Conservation (phyloP, 148 eudicot species). For the Dysphania ambrosioides region DNA sequence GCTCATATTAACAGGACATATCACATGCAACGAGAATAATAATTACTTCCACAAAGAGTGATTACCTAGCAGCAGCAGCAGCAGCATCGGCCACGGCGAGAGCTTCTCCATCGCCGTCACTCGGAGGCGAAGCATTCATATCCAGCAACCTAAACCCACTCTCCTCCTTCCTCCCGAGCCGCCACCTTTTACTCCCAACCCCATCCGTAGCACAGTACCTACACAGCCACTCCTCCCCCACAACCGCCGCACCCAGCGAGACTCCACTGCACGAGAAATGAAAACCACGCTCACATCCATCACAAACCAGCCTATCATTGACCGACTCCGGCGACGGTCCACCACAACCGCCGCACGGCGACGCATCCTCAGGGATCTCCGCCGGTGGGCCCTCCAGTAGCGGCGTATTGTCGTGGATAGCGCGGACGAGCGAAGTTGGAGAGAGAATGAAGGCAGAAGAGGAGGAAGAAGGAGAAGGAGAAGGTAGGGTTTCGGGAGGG, state of each 20-base stretch:
- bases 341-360: constrained; percentile 21
- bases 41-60: no score
- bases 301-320: constrained; percentile 33
- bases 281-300: constrained; percentile 59
- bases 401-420: constrained; percentile 34
- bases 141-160: constrained; percentile 31
- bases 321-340: constrained; percentile 17
- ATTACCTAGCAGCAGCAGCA: constrained; percentile 15
- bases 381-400: constrained; percentile 39
- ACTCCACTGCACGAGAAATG: constrained; percentile 36
- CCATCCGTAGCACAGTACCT: constrained; percentile 12
- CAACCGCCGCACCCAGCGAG: constrained; percentile 14
- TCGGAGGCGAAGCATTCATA: constrained; percentile 43
- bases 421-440: constrained; percentile 40
- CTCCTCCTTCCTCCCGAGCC: constrained; percentile 33
- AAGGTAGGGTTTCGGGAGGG: constrained; percentile 38
- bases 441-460: constrained; percentile 17
- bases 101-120: constrained; percentile 33
- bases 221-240: constrained; percentile 49
- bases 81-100: constrained; percentile 6
- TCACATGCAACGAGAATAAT: neutral
- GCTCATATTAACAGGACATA: neutral
- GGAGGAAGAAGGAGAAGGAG: constrained; percentile 24
- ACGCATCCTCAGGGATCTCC: constrained; percentile 31
- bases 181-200: constrained; percentile 41